Evolutionary conservation across 75 land plant genomes (phyloP), one percentile per base, ranked within the genome.

Genomic region (Isoetes taiwanensis): DNA sequence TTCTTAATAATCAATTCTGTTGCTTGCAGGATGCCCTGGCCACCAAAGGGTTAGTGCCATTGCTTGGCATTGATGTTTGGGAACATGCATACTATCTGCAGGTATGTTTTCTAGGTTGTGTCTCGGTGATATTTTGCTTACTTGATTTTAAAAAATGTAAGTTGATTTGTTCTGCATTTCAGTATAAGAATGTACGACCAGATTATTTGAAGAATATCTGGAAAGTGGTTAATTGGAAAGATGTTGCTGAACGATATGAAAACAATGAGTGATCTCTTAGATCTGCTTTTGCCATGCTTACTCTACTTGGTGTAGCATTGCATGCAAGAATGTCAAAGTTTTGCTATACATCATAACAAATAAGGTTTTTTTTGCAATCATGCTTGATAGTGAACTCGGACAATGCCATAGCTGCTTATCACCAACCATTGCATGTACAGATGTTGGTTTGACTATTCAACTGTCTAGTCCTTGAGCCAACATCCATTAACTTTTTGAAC

Each of bases 51-150:
- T 66, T 91, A 25, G 64, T 86, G 40, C 97, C 97, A 20, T 65
- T 91, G 72, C 66, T 91, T 12, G 97, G 97, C n/a, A 86, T 91
- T 14, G 97, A 91, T 72, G 97, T 91, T 30, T 91, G 97, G 97
- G 97, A 91, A 63, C 97, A 91, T 68, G 97, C 97, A 21, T 91
- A 91, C 67, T 86, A 91, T 53, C 63, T 91, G 14, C 95, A 91
- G 94, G 97, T 86, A 57, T n/a, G 28, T 41, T 20, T 58, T 40
- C 61, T 16, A 6, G 17, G 9, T 5, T 24, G 1, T n/a, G 9
- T 28, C 11, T 3, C 4, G 30, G 56, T 29, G 16, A 1, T 26
- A 41, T 30, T 6, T 53, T 52, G 25, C 60, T 62, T 37, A 28
- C 20, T 26, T 30, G 27, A 29, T 43, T 25, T 41, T 0, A 6